phyloP scores from a whole-genome alignment of 2,329 filamentous ascomycete genomes.

The Colletotrichum neosansevieriae region DNA sequence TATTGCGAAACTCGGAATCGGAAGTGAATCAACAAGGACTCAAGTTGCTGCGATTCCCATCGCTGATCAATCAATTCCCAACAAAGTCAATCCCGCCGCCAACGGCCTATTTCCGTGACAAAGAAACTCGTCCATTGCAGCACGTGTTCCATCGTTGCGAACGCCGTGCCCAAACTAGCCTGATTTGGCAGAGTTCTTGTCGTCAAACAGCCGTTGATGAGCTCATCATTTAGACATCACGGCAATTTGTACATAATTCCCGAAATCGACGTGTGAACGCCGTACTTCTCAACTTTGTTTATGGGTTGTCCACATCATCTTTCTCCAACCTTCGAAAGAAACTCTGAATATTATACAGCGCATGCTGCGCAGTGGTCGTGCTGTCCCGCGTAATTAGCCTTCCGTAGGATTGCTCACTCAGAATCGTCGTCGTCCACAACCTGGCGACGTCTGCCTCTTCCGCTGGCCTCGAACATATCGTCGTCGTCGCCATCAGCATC shows the following conservation, averaged over 20 bases:
- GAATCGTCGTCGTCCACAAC: constrained; percentile 73
- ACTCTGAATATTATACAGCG: constrained; percentile 29
- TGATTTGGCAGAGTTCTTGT: not conserved
- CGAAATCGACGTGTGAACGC: not conserved
- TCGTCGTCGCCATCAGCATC: constrained; percentile 64
- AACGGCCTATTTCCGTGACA: constrained; percentile 25
- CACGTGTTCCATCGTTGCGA: constrained; percentile 32
- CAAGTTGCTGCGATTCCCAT: constrained; percentile 7
- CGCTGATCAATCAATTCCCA: constrained; percentile 3
- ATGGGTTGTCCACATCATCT: not conserved
- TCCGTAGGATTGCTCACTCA: constrained; percentile 45
- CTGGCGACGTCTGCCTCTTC: constrained; percentile 64
- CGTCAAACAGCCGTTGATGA: not conserved
- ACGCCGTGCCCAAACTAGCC: constrained; percentile 13
- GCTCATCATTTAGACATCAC: constrained; percentile 2
- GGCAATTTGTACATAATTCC: not conserved
- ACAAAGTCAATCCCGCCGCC: constrained; percentile 28
- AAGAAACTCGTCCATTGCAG: constrained; percentile 6
- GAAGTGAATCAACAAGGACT: not conserved
- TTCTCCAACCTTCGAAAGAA: constrained; percentile 2
- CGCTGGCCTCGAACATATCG: constrained; percentile 53
- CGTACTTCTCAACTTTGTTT: not conserved
- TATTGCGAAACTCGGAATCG: not conserved
- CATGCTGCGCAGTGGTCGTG: not conserved
- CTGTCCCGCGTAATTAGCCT: not conserved